Percentiles rank a stretch among this genome's conserved stretches.
phyloP scores from a whole-genome alignment of 306 rosid species.

The Cucumis melo region DNA sequence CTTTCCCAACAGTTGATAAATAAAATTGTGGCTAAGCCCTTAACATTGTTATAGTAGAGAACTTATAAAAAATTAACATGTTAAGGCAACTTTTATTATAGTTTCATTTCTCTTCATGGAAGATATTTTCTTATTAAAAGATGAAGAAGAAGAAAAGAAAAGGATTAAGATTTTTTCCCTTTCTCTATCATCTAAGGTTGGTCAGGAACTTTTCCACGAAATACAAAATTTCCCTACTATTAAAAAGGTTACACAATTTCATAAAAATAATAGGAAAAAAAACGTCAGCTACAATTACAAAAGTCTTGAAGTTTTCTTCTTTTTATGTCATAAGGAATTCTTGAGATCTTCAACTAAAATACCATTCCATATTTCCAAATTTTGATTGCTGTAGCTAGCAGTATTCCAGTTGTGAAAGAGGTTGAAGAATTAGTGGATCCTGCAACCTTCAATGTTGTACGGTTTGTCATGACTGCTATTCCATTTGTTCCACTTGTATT shows the following conservation, averaged over 20 bases:
- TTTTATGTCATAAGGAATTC: not conserved
- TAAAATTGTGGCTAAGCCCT: too few species aligned
- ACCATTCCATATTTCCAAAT: not conserved
- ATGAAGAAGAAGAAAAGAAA: not conserved
- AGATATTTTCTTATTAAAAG: not conserved
- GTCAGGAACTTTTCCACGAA: not conserved
- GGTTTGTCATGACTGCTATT: conserved; percentile 44
- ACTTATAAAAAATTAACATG: not conserved
- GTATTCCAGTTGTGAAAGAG: conserved; percentile 62
- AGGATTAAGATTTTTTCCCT: not conserved
- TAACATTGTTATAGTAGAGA: not conserved
- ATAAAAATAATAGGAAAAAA: not conserved
- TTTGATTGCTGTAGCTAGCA: conserved; percentile 40
- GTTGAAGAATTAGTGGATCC: conserved; percentile 58
- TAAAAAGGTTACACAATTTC: not conserved
- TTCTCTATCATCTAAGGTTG: not conserved
- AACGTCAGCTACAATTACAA: not conserved
- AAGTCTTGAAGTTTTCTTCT: not conserved
- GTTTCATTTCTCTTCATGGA: not conserved
- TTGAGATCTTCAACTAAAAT: not conserved
- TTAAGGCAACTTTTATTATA: not conserved
- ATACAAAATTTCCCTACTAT: not conserved
- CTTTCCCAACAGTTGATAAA: too few species aligned
- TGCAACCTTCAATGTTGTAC: conserved; percentile 57
- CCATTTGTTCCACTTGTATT: conserved; percentile 57